Evolutionary conservation across 2,329 filamentous ascomycete genomes (phyloP), one percentile per base, ranked within the genome.

Genomic region (Aspergillus sp.): DNA sequence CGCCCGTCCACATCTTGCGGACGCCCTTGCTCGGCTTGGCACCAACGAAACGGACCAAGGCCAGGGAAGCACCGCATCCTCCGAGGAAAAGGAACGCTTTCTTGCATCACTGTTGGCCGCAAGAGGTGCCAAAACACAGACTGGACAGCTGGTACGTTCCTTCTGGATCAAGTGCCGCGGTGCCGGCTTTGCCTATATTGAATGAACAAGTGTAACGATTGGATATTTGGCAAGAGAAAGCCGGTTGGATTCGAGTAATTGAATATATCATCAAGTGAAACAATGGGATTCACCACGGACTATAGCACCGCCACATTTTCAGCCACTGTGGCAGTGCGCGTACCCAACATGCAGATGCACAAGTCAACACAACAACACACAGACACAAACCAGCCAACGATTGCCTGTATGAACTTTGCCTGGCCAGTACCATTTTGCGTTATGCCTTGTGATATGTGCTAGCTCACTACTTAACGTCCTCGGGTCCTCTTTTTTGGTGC

Each of bases 91-190:
- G 26, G 57, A 61, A 20, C 51, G 59, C 15, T 65, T 67, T 36
- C 36, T 67, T 31, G 52, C 58, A 4, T 57, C 58, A 14, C 42
- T 66, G 4, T 41, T 61, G 14, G 47, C 51, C 26, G 53, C 61
- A 15, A 48, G 64, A 32, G 63, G 63, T 25, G 50, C 51, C 15
- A 48, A 44, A 33, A 32, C 55, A 28, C 54, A 53, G 20, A 65
- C 63, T 4, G 48, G 53, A 32, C 52, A 61, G 22, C 37, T 64
- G 35, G 56, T 61, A 12, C 58, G 55, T 17, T 43, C 56, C 2
- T 65, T 66, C 35, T 67, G 64, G 64, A 40, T 66, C 14, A 56
- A 57, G 34, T 66, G 63, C 39, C 57, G 61, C 14, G 63, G 64
- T 2, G 50, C 55, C 33, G 53, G 53, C 5, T 64, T 62, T 43